Base-by-base conservation (phyloP, 768 basidiomycete species). In the Suillus brevipes region DNA sequence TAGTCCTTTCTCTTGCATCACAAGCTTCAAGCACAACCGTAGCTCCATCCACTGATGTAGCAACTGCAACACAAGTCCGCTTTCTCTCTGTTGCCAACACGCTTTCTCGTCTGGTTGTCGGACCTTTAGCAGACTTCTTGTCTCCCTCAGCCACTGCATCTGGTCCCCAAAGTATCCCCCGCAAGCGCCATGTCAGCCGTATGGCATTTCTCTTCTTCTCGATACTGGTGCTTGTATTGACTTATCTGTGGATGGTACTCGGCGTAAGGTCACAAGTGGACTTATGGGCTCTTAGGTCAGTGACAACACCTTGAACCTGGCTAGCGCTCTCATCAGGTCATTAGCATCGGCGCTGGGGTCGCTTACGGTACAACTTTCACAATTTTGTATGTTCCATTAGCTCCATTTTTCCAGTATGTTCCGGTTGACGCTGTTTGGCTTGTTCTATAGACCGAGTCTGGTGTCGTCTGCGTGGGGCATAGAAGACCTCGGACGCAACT, bases 301-400 rank as follows among this genome's bases (percentile, higher is more conserved):
- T 70, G 23, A 60, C 13, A 31, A 28, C 38, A 38, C 36, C 45
- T 18, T 57, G 38, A 23, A 28, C 61, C 50, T 61, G 23, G 50
- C 42, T 25, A 42, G 18, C 38, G 28, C 64, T 49, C 60, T 37
- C 52, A 64, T 63, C 25, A 28, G 18, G 14, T 63, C 50, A 47
- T 53, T 62, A 91, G 91, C 64, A 71, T 89, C 52, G 86, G 88
- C 8, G 85, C 84, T 3, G 92, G 92, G 4, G 71, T 86, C 34
- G 84, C 85, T 8, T 93, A 94, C 66, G 92, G 92, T 47, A 77
- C 83, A 34, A 79, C 85, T 6, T 94, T 92, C 71, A 90, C 90
- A 0, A 76, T 91, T 25, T 71, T 92, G 90, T 91, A 73, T 71
- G 89, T 82, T 25, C 52, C 25, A 55, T 42, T 65, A 34, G 56